Evolutionary conservation across 257 asterid species (phyloP).

Genomic region (Echium plantagineum): DNA sequence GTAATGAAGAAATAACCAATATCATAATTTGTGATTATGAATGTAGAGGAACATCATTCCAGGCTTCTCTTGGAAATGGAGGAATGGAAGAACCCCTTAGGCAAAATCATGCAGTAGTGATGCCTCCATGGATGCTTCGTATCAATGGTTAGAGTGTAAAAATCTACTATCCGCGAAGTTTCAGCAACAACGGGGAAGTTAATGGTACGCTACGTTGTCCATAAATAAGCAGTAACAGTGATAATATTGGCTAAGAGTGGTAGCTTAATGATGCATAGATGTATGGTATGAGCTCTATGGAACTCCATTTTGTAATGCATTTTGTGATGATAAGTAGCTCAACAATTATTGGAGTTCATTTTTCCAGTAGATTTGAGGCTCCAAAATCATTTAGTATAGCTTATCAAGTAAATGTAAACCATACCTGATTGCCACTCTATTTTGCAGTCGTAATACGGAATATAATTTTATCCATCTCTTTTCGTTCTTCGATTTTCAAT

Average conservation of each 20-base stretch:
- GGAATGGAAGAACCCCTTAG: constrained; percentile 26
- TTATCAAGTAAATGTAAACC: not conserved
- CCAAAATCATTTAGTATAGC: not conserved
- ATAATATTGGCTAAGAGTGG: not conserved
- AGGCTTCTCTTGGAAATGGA: constrained; percentile 21
- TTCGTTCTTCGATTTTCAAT: too few relatives aligned
- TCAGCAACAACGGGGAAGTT: too few relatives aligned
- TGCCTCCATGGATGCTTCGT: constrained; percentile 30
- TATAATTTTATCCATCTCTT: too few relatives aligned
- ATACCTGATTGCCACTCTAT: not conserved
- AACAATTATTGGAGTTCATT: not conserved
- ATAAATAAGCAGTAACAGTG: too few relatives aligned
- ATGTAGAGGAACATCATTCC: constrained; percentile 30
- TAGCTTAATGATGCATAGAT: not conserved
- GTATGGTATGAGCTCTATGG: not conserved
- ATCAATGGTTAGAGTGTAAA: constrained; percentile 4
- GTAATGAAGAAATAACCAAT: too few relatives aligned
- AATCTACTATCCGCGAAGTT: too few relatives aligned
- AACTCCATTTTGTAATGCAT: not conserved
- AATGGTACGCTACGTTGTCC: not conserved
- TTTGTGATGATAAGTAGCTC: not conserved
- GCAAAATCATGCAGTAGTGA: constrained; percentile 26
- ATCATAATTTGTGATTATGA: not conserved
- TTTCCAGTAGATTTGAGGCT: not conserved
- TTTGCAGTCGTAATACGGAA: too few relatives aligned